phyloP scores from a whole-genome alignment of 139 green algal genomes.

The Diplosphaera chodatii region DNA sequence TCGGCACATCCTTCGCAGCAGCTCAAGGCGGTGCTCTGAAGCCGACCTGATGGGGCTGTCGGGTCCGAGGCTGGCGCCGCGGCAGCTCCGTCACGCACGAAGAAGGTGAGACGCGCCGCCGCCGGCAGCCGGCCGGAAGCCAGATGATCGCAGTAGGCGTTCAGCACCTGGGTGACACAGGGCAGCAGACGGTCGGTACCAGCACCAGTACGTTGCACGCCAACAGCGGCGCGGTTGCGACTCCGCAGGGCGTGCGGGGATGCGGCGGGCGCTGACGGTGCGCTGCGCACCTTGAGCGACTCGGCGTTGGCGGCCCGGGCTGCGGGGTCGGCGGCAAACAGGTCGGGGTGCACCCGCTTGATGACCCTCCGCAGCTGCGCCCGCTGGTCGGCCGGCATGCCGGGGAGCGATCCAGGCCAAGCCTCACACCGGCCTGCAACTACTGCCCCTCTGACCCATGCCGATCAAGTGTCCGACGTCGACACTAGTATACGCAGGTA shows the following conservation, averaged over 20 bases:
- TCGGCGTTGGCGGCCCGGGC: conserved; percentile 73
- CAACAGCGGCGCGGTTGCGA: too few relatives aligned
- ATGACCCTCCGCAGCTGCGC: not conserved
- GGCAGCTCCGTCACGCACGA: conserved; percentile 9
- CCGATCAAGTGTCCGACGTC: too few relatives aligned
- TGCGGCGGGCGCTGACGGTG: too few relatives aligned
- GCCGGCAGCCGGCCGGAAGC: conserved; percentile 23
- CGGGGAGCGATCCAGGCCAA: too few relatives aligned
- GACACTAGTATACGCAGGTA: too few relatives aligned
- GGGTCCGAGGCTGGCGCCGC: not conserved
- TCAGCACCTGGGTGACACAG: conserved; percentile 64
- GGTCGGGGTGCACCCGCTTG: conserved; percentile 74
- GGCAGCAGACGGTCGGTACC: too few relatives aligned
- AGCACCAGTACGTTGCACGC: too few relatives aligned
- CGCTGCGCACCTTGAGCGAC: conserved; percentile 52
- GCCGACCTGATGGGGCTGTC: too few relatives aligned
- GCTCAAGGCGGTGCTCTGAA: too few relatives aligned
- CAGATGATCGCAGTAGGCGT: conserved; percentile 73
- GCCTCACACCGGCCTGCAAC: too few relatives aligned
- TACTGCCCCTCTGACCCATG: too few relatives aligned
- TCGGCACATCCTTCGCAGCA: not conserved
- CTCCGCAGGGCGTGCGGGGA: too few relatives aligned
- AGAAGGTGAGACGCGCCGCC: conserved; percentile 23
- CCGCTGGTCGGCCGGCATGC: not conserved
- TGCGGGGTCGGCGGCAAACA: conserved; percentile 63